A percentile compares a stretch with the other conserved stretches of the same genome.
phyloP scores from a whole-genome alignment of 1,284 basidiomycete genomes.

The Cystobasidium pallidum region DNA sequence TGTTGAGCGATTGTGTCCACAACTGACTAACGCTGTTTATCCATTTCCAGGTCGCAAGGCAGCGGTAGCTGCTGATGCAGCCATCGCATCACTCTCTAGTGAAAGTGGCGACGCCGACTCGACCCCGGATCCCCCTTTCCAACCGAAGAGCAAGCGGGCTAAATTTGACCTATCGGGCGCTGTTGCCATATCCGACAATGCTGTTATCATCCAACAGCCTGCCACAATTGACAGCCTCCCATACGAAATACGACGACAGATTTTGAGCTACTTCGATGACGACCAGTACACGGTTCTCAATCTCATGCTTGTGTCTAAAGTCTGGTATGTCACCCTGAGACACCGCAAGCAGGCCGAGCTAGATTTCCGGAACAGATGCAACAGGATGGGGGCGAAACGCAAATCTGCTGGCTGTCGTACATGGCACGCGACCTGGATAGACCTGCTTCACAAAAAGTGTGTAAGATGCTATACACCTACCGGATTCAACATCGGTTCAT shows the following conservation, averaged over 20 bases:
- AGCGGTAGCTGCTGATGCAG: slow-evolving; percentile 7
- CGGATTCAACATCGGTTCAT: not conserved
- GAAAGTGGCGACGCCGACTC: not conserved
- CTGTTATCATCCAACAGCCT: not conserved
- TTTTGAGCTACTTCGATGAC: slow-evolving; percentile 5
- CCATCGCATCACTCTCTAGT: slow-evolving; percentile 3
- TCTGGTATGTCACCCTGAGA: slow-evolving; percentile 12
- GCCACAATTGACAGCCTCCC: slow-evolving; percentile 5
- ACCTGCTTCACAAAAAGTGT: slow-evolving; percentile 9
- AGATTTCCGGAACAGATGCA: slow-evolving; percentile 11
- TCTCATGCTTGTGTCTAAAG: slow-evolving; percentile 9
- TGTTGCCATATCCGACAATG: not conserved
- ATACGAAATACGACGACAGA: not conserved
- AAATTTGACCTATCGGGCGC: not conserved
- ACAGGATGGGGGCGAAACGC: not conserved
- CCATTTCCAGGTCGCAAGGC: slow-evolving; percentile 2
- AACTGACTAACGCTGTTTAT: no score
- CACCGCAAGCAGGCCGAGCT: not conserved
- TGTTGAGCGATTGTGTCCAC: no score
- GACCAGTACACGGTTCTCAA: slow-evolving; percentile 8
- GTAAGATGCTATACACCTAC: no score
- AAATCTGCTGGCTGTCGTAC: not conserved
- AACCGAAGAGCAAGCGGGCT: not conserved
- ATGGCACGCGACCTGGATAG: not conserved
- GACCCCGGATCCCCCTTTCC: not conserved